Conservation (phyloP, 441 rosid genomes). For the Aquilaria agallochum region DNA sequence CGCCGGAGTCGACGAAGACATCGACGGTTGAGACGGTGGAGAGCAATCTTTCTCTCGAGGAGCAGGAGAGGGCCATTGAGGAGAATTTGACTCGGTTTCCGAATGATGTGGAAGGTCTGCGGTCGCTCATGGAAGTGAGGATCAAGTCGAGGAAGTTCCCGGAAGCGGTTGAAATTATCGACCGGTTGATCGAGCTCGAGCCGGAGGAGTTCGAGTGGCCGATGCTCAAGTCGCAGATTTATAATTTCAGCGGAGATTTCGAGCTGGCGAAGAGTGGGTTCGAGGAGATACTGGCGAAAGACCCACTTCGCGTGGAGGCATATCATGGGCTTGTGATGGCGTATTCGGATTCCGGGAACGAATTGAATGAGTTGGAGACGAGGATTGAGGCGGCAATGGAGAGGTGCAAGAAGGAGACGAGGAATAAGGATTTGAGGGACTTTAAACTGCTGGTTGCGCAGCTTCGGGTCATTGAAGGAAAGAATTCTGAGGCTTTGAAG, state of each 20-base stretch:
- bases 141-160: constrained; percentile 48
- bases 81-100: constrained; percentile 36
- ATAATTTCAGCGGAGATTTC: constrained; percentile 47
- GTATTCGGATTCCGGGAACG: constrained; percentile 38
- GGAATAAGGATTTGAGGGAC: constrained; percentile 42
- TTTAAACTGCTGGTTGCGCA: constrained; percentile 67
- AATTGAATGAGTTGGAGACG: constrained; percentile 31
- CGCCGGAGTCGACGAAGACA: constrained; percentile 32
- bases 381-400: constrained; percentile 58
- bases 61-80: constrained; percentile 47
- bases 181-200: constrained; percentile 59
- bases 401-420: constrained; percentile 52
- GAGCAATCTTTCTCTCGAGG: constrained; percentile 22
- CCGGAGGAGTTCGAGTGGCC: constrained; percentile 69
- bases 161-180: constrained; percentile 46
- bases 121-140: constrained; percentile 58
- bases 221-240: constrained; percentile 51
- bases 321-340: constrained; percentile 68
- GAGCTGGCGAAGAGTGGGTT: constrained; percentile 40
- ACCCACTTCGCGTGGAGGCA: constrained; percentile 67
- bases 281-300: constrained; percentile 55
- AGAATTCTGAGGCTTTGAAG: constrained; percentile 56
- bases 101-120: constrained; percentile 42
- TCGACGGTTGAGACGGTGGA: constrained; percentile 18
- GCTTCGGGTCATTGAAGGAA: constrained; percentile 58